Evolutionary conservation across 805 yeast genomes (phyloP).

Genomic region (Tetrapisispora pingtungensis): DNA sequence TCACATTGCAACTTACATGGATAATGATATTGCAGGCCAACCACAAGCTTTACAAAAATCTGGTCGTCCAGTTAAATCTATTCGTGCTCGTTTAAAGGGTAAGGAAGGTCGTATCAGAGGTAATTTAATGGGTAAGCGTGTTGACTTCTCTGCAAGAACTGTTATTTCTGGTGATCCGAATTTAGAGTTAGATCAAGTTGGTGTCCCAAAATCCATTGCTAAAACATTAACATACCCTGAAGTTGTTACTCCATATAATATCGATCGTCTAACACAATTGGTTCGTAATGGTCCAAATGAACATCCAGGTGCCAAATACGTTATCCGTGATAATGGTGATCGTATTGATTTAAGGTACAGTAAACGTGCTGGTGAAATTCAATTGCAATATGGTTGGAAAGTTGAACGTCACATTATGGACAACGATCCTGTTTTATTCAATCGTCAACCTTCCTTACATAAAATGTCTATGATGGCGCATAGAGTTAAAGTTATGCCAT

Average conservation of each 20-base stretch:
- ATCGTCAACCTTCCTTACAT: constrained; percentile 98
- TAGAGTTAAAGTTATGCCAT: constrained; percentile 96
- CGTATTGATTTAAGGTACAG: constrained; percentile 95
- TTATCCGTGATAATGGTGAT: constrained; percentile 96
- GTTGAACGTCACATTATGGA: constrained; percentile 98
- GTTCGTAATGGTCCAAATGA: constrained; percentile 98
- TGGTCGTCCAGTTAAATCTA: constrained; percentile 96
- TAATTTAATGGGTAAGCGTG: constrained; percentile 98
- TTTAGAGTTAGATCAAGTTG: constrained; percentile 94
- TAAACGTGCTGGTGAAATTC: constrained; percentile 97
- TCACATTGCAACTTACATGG: constrained; percentile 99
- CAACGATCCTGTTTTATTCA: constrained; percentile 93
- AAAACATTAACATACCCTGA: constrained; percentile 94
- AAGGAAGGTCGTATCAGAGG: constrained; percentile 99
- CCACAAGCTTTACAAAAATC: constrained; percentile 98
- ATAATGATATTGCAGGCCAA: constrained; percentile 98
- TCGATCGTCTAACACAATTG: constrained; percentile 81
- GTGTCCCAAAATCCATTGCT: constrained; percentile 96
- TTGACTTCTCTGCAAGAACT: constrained; percentile 96
- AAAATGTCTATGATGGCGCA: constrained; percentile 99
- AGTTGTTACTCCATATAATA: constrained; percentile 94
- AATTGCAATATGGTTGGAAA: constrained; percentile 97
- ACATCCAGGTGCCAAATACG: constrained; percentile 99
- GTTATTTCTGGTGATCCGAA: constrained; percentile 99
- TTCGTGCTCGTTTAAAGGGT: constrained; percentile 99